These are phyloP conservation scores for Aspergillus sp. DNA, from an alignment of 2,329 filamentous ascomycete genomes.

Conservation along the genomic window DNA sequence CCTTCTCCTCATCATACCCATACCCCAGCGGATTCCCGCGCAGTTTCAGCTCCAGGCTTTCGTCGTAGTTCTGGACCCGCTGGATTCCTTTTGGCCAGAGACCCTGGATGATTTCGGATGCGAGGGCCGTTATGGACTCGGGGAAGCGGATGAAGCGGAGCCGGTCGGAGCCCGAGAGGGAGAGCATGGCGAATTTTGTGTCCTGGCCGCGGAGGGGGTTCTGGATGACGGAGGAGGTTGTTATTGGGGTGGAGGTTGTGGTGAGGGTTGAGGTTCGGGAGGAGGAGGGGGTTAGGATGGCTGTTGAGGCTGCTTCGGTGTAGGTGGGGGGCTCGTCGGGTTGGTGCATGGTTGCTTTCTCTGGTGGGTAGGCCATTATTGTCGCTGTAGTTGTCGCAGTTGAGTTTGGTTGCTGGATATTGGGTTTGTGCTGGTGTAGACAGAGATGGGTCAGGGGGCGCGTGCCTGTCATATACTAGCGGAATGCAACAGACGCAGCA, in stretches of 20 bases:
- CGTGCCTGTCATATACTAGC: background rate
- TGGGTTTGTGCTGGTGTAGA: too few species aligned
- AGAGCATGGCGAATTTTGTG: background rate
- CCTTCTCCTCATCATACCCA: conserved; percentile 1
- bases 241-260: background rate
- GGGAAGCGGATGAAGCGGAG: conserved; percentile 10
- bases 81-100: conserved; percentile 10
- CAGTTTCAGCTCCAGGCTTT: conserved; percentile 4
- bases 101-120: background rate
- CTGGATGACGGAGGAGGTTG: background rate
- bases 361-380: background rate
- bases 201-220: background rate
- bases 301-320: background rate
- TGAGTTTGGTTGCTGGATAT: background rate
- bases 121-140: background rate
- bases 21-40: conserved; percentile 6
- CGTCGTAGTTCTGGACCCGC: background rate
- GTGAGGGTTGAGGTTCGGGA: background rate
- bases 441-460: too few species aligned
- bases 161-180: background rate
- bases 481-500: too few species aligned
- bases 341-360: background rate
- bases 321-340: conserved; percentile 4
- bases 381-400: background rate
- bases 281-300: background rate